These are phyloP conservation scores for Vinca minor DNA, from an alignment of 257 asterid species.

Conservation along the genomic window DNA sequence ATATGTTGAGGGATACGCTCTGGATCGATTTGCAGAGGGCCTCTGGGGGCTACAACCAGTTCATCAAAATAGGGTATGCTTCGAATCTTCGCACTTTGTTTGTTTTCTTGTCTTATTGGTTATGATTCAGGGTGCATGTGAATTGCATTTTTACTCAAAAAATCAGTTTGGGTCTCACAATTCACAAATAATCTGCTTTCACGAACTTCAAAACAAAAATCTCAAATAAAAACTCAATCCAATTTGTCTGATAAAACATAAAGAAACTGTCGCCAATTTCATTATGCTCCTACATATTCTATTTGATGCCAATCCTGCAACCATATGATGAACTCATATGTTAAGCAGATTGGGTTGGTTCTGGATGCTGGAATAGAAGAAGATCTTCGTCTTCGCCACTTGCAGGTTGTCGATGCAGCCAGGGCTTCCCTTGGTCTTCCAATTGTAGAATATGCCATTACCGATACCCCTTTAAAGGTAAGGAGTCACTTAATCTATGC, in stretches of 20 bases:
- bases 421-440: constrained; percentile 96
- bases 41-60: constrained; percentile 79
- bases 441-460: constrained; percentile 53
- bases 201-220: too few relatives aligned
- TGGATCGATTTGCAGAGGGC: constrained; percentile 88
- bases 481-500: neutral
- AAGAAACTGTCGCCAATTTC: constrained; percentile 7
- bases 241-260: constrained; percentile 7
- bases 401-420: constrained; percentile 84
- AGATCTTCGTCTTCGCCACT: constrained; percentile 73
- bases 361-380: constrained; percentile 90
- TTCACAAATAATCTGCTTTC: too few relatives aligned
- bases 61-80: constrained; percentile 74
- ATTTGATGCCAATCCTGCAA: constrained; percentile 11
- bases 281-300: constrained; percentile 4
- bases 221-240: too few relatives aligned
- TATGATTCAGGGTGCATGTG: too few relatives aligned
- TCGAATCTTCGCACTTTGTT: neutral
- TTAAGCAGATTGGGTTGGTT: constrained; percentile 65
- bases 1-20: constrained; percentile 91
- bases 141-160: too few relatives aligned
- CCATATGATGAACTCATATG: constrained; percentile 13
- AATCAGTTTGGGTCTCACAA: too few relatives aligned
- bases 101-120: neutral
- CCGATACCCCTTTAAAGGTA: constrained; percentile 82